Evolutionary conservation across 805 yeast genomes (phyloP).

Genomic region (Monosporozyma servazzii): DNA sequence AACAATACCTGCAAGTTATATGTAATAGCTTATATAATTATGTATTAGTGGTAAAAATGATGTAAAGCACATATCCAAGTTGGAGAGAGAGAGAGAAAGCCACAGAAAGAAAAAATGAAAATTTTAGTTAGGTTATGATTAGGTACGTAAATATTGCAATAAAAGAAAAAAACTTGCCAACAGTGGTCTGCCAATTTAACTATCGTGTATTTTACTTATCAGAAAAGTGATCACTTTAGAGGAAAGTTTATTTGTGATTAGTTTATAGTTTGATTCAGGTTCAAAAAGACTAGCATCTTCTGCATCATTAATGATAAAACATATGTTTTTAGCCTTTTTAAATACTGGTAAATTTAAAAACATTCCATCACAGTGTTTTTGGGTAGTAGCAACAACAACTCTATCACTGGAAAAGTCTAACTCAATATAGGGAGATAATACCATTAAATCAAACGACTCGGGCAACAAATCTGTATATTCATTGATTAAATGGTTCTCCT

Average conservation of each 20-base stretch:
- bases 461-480: conserved; percentile 56
- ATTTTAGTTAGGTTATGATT: no score
- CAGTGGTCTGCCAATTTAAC: not conserved
- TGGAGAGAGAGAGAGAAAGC: no score
- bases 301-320: not conserved
- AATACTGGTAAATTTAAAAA: not conserved
- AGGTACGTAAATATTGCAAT: no score
- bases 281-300: not conserved
- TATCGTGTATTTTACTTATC: not conserved
- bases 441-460: conserved; percentile 44
- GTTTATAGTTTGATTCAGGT: not conserved
- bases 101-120: no score
- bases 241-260: not conserved
- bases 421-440: not conserved
- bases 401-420: not conserved
- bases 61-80: no score
- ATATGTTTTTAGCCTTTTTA: not conserved
- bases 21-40: no score
- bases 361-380: not conserved
- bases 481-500: conserved; percentile 45
- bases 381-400: no score
- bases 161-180: not conserved
- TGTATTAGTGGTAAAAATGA: no score
- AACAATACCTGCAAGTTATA: no score
- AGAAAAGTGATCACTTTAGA: not conserved